Evolutionary conservation across 805 yeast species (phyloP).

Genomic region (Brettanomyces bruxellensis): DNA sequence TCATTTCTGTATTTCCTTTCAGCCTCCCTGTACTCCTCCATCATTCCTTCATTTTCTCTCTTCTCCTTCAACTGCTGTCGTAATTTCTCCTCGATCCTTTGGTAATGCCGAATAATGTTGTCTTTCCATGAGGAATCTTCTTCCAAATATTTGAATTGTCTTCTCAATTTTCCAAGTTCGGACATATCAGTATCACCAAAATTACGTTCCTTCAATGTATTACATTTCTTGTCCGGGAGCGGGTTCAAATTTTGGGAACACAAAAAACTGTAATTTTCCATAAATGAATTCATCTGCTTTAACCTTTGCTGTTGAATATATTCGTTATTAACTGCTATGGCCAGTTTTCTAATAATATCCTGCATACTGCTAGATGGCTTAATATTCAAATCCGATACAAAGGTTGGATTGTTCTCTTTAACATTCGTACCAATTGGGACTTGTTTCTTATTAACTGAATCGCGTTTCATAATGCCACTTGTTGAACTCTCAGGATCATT

Average conservation of each 20-base stretch:
- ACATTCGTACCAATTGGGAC: neutral
- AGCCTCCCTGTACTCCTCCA: neutral
- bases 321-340: constrained; percentile 46
- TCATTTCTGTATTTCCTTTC: neutral
- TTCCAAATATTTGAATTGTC: too few relatives aligned
- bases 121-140: too few relatives aligned
- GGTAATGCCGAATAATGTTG: too few relatives aligned
- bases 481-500: constrained; percentile 9
- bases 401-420: constrained; percentile 24
- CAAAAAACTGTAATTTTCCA: constrained; percentile 35
- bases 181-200: too few relatives aligned
- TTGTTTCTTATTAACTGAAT: too few relatives aligned
- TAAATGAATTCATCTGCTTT: constrained; percentile 43
- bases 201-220: too few relatives aligned
- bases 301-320: constrained; percentile 51
- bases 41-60: neutral
- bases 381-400: constrained; percentile 50
- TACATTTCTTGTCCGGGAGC: too few relatives aligned
- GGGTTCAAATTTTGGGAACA: too few relatives aligned
- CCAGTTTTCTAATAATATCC: constrained; percentile 43
- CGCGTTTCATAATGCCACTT: too few relatives aligned
- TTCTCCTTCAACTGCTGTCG: too few relatives aligned
- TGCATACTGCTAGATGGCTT: constrained; percentile 49
- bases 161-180: too few relatives aligned
- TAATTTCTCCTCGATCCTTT: too few relatives aligned